phyloP scores from a whole-genome alignment of 2,329 filamentous ascomycete genomes.

The Microcyclosporella mali region DNA sequence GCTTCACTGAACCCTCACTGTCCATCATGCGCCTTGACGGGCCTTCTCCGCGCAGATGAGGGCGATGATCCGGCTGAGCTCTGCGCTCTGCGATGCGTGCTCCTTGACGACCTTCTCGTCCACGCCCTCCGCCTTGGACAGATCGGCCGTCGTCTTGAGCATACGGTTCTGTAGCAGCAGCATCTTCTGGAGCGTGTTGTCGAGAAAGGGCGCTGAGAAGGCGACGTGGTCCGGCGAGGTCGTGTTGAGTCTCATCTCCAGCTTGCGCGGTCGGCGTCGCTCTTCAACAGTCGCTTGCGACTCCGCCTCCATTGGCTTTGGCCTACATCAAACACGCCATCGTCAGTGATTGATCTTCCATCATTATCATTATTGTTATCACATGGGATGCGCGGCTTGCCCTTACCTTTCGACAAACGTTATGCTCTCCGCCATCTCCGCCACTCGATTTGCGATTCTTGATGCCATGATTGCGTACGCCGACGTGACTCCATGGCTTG shows the following conservation, averaged over 20 bases:
- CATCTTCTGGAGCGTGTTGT: conserved; percentile 48
- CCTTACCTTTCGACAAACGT: conserved; percentile 44
- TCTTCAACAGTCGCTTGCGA: conserved; percentile 22
- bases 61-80: conserved; percentile 45
- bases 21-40: conserved; percentile 37
- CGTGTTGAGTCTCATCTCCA: conserved; percentile 44
- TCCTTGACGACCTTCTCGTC: conserved; percentile 45
- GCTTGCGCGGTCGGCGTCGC: conserved; percentile 43
- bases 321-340: conserved; percentile 3
- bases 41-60: conserved; percentile 50
- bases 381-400: neutral
- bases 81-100: conserved; percentile 45
- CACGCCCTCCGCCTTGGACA: conserved; percentile 41
- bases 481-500: conserved; percentile 31
- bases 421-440: conserved; percentile 49
- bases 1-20: too few species aligned
- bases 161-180: conserved; percentile 45
- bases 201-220: conserved; percentile 49
- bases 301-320: conserved; percentile 20
- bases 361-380: conserved; percentile 1
- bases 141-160: conserved; percentile 43
- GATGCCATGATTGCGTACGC: conserved; percentile 48
- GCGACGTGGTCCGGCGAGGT: conserved; percentile 35
- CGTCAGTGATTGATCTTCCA: conserved; percentile 4
- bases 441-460: conserved; percentile 46